Conservation (phyloP, 202 grass and related monocot species). For the Musa balbisiana region DNA sequence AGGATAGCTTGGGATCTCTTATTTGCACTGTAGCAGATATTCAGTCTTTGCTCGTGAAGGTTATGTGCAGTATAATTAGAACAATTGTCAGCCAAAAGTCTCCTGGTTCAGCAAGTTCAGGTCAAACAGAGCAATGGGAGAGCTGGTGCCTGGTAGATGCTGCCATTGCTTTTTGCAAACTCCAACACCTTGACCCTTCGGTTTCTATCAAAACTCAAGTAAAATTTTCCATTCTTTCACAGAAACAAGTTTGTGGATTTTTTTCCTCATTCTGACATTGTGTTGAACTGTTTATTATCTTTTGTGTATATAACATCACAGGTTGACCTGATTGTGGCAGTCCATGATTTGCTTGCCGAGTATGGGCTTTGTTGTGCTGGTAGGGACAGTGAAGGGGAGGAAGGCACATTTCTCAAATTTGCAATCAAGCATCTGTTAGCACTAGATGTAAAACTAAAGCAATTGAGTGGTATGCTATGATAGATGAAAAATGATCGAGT, state of each 20-base stretch:
- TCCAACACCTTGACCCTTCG: slow-evolving; percentile 85
- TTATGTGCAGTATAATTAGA: slow-evolving; percentile 67
- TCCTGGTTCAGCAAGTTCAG: slow-evolving; percentile 35
- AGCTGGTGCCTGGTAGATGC: slow-evolving; percentile 75
- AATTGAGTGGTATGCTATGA: slow-evolving; percentile 51
- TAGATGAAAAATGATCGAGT: background rate
- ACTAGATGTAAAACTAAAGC: slow-evolving; percentile 86
- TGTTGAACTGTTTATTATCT: slow-evolving; percentile 4
- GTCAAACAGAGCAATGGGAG: slow-evolving; percentile 59
- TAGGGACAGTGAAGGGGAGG: slow-evolving; percentile 59
- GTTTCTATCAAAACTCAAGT: slow-evolving; percentile 80
- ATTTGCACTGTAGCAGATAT: slow-evolving; percentile 47
- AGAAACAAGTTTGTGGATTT: background rate
- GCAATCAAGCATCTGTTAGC: slow-evolving; percentile 90
- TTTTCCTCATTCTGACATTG: slow-evolving; percentile 14
- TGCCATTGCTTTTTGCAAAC: slow-evolving; percentile 88
- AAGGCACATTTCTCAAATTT: slow-evolving; percentile 89
- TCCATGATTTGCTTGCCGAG: slow-evolving; percentile 94
- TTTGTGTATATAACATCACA: slow-evolving; percentile 19
- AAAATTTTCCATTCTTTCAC: slow-evolving; percentile 16
- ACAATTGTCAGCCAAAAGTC: slow-evolving; percentile 59
- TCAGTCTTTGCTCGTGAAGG: slow-evolving; percentile 73
- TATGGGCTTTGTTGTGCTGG: slow-evolving; percentile 87
- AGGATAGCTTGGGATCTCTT: slow-evolving; percentile 49
- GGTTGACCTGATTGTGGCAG: slow-evolving; percentile 78